Percentiles rank a stretch among this genome's conserved stretches.
These are phyloP conservation scores for Flaveria brownii DNA, from an alignment of 129 eudicot genomes.

Conservation along the genomic window DNA sequence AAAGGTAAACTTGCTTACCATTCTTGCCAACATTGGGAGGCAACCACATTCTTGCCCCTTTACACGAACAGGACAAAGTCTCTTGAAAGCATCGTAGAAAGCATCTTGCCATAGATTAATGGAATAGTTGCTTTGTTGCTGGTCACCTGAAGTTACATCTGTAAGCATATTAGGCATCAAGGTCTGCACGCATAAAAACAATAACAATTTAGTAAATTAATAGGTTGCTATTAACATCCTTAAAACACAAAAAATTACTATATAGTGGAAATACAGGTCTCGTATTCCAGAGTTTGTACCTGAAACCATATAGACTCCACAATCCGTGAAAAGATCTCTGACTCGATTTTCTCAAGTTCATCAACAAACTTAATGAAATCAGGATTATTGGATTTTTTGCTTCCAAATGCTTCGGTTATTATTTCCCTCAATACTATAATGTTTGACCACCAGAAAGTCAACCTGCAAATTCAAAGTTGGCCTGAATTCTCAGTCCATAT, in stretches of 20 bases:
- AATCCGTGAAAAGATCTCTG: slow-evolving; percentile 76
- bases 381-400: slow-evolving; percentile 39
- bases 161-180: slow-evolving; percentile 72
- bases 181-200: slow-evolving; percentile 44
- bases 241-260: background rate
- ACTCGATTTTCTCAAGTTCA: slow-evolving; percentile 77
- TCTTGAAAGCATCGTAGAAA: slow-evolving; percentile 64
- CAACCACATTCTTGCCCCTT: slow-evolving; percentile 83
- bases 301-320: slow-evolving; percentile 88
- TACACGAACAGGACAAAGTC: slow-evolving; percentile 94
- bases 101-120: slow-evolving; percentile 73
- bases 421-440: slow-evolving; percentile 69
- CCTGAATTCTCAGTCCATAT: background rate
- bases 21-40: slow-evolving; percentile 66
- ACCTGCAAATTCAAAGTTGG: slow-evolving; percentile 44
- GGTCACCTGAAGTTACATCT: slow-evolving; percentile 50
- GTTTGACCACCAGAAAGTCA: slow-evolving; percentile 91
- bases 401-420: slow-evolving; percentile 65
- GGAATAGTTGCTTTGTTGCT: slow-evolving; percentile 59
- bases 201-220: slow-evolving; percentile 20
- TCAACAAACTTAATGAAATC: slow-evolving; percentile 49
- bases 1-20: slow-evolving; percentile 40
- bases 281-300: slow-evolving; percentile 40
- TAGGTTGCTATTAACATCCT: slow-evolving; percentile 3
- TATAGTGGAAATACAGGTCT: background rate